Percentiles rank a stretch among this genome's conserved stretches.
Conservation (phyloP, 306 rosid species). For the Castanospermum australe region DNA sequence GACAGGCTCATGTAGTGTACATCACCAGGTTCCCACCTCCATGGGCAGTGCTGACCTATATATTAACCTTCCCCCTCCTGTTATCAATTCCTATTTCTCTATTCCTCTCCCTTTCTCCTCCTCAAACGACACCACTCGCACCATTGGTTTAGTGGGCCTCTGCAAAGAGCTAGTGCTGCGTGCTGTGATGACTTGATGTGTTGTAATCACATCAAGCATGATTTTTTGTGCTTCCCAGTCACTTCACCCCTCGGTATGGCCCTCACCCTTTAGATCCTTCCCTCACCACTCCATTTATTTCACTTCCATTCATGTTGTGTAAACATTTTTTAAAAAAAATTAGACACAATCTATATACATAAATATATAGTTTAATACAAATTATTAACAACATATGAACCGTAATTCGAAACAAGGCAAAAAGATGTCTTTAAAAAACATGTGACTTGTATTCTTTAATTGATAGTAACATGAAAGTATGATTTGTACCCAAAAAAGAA, state of each 20-base stretch:
- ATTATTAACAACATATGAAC: too few species aligned
- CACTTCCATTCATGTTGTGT: not conserved
- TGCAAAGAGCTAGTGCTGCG: not conserved
- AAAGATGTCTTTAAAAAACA: too few species aligned
- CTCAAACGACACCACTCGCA: not conserved
- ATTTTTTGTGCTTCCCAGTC: conserved; percentile 24
- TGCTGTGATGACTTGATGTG: conserved; percentile 26
- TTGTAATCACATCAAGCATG: conserved; percentile 31
- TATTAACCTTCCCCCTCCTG: not conserved
- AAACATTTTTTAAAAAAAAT: not conserved
- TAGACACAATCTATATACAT: not conserved
- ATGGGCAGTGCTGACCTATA: not conserved
- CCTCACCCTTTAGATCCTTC: not conserved
- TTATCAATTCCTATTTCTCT: too few species aligned
- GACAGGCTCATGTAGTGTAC: not conserved
- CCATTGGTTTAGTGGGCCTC: conserved; percentile 17
- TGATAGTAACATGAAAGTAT: too few species aligned
- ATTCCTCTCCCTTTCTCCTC: not conserved
- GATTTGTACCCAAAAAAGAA: too few species aligned
- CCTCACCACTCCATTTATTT: not conserved
- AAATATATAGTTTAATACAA: too few species aligned
- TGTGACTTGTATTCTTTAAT: too few species aligned
- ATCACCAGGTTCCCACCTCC: not conserved
- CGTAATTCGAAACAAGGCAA: too few species aligned
- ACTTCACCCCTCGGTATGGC: conserved; percentile 10